A percentile compares a stretch with the other conserved stretches of the same genome.
Conservation (phyloP, 805 yeast species). For the Saturnispora zaruensis region DNA sequence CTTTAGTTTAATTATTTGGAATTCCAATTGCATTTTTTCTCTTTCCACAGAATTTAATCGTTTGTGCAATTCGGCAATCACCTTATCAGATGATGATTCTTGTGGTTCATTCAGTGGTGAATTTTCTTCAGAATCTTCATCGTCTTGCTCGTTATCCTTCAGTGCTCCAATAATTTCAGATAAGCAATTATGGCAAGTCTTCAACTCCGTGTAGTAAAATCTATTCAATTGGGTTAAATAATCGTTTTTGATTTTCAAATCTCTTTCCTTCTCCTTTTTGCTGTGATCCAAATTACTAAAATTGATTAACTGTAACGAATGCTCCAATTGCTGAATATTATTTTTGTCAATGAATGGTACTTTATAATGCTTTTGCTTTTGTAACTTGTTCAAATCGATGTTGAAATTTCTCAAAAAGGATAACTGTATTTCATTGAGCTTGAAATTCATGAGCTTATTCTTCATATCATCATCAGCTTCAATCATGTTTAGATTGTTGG, state of each 20-base stretch:
- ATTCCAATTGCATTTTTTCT: slow-evolving; percentile 34
- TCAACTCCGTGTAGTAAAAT: slow-evolving; percentile 25
- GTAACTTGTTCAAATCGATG: slow-evolving; percentile 14
- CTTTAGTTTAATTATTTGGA: slow-evolving; percentile 42
- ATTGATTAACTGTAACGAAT: slow-evolving; percentile 24
- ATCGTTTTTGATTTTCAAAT: slow-evolving; percentile 26
- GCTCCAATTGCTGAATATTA: slow-evolving; percentile 24
- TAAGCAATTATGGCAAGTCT: slow-evolving; percentile 23
- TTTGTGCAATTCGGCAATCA: slow-evolving; percentile 23
- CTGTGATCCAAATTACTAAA: slow-evolving; percentile 19
- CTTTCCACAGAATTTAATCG: slow-evolving; percentile 22
- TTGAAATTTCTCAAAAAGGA: slow-evolving; percentile 22
- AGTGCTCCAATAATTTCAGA: slow-evolving; percentile 14
- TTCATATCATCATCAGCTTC: no score
- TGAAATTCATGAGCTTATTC: not conserved
- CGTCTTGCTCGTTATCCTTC: slow-evolving; percentile 7
- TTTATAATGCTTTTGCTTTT: slow-evolving; percentile 15
- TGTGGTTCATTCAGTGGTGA: slow-evolving; percentile 13
- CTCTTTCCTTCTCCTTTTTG: slow-evolving; percentile 15
- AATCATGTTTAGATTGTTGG: not conserved
- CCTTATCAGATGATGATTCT: not conserved
- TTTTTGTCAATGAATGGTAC: slow-evolving; percentile 22
- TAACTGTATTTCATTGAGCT: slow-evolving; percentile 6
- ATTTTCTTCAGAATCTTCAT: slow-evolving; percentile 5
- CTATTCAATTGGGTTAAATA: slow-evolving; percentile 21